Evolutionary conservation across 192 early-diverging fungal genomes (phyloP).

Genomic region (Backusella liffmaniae): DNA sequence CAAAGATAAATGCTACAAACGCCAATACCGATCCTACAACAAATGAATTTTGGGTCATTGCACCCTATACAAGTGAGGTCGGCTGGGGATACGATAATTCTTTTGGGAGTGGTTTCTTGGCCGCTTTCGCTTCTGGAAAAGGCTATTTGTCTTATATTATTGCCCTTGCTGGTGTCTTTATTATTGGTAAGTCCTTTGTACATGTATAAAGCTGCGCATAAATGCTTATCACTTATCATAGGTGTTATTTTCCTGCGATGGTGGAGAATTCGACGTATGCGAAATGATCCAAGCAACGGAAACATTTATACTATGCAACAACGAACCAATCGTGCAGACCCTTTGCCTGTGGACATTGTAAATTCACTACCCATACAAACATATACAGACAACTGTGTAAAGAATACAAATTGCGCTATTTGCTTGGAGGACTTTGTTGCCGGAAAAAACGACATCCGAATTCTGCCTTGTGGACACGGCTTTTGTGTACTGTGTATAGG

Average conservation of each 20-base stretch:
- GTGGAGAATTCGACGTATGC: constrained; percentile 28
- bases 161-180: constrained; percentile 23
- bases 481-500: constrained; percentile 40
- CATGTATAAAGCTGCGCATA: neutral
- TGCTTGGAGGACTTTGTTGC: constrained; percentile 36
- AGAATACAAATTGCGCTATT: constrained; percentile 38
- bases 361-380: constrained; percentile 22
- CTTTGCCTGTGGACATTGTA: constrained; percentile 30
- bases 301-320: neutral
- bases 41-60: constrained; percentile 2
- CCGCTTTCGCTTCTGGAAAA: neutral
- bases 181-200: constrained; percentile 19
- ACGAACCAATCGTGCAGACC: constrained; percentile 3
- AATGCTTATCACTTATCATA: neutral
- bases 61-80: neutral
- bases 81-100: neutral
- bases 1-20: neutral
- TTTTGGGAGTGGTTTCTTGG: neutral
- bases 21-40: neutral
- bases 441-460: constrained; percentile 23
- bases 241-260: constrained; percentile 29
- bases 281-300: neutral
- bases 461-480: constrained; percentile 39
- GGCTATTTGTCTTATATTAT: constrained; percentile 31
- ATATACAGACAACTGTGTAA: constrained; percentile 22